These are phyloP conservation scores for Coriolopsis trogii DNA, from an alignment of 1,284 basidiomycete genomes.

Conservation along the genomic window DNA sequence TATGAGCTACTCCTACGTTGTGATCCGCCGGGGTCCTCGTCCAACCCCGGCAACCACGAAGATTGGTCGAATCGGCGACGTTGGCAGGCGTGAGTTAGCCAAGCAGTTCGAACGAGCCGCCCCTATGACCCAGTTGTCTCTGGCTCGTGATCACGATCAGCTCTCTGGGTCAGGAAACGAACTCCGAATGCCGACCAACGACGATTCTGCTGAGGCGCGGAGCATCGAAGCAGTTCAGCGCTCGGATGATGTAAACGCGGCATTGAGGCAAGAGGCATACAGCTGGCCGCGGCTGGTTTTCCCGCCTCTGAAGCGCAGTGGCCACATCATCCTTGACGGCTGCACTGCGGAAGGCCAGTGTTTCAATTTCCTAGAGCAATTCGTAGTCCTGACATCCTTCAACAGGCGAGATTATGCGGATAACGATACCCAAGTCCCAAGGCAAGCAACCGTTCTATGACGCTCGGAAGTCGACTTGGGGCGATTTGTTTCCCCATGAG, in stretches of 20 bases:
- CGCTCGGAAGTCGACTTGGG: conserved; percentile 91
- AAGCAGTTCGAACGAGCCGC: conserved; percentile 39
- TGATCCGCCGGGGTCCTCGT: conserved; percentile 80
- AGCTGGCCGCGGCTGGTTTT: conserved; percentile 91
- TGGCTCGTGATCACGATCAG: conserved; percentile 49
- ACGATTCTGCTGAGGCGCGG: not conserved
- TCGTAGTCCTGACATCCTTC: conserved; percentile 5
- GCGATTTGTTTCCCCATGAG: conserved; percentile 92
- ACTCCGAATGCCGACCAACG: not conserved
- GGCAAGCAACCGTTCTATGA: conserved; percentile 96
- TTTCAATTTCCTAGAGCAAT: not conserved
- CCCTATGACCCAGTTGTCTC: conserved; percentile 44
- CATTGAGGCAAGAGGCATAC: conserved; percentile 69
- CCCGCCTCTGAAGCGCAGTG: conserved; percentile 89
- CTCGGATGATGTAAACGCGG: conserved; percentile 41
- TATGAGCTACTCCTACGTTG: conserved; percentile 88
- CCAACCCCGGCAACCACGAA: conserved; percentile 46
- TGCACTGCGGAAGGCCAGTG: conserved; percentile 80
- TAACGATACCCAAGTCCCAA: conserved; percentile 90
- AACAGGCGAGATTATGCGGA: conserved; percentile 85
- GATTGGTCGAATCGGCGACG: conserved; percentile 69
- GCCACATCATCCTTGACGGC: conserved; percentile 91
- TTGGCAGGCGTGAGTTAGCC: conserved; percentile 46
- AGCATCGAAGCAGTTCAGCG: not conserved
- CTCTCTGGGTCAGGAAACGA: no score